Evolutionary conservation across 371 early-diverging fungal species (phyloP).

Genomic region (Homolaphlyctis polyrhiza): DNA sequence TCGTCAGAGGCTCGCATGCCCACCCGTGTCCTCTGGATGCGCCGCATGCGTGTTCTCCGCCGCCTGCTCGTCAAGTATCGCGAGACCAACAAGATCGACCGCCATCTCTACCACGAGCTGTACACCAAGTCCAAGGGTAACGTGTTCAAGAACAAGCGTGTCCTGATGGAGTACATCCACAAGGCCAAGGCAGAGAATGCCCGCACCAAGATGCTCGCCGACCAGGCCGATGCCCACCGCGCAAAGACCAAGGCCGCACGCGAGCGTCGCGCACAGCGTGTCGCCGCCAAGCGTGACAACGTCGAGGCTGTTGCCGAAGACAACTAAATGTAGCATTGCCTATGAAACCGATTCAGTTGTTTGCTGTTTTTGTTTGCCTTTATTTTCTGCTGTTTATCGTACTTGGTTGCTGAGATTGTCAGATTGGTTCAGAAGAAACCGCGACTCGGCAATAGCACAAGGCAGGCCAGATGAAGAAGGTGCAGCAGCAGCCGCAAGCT

Average conservation of each 20-base stretch:
- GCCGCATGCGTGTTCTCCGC: conserved; percentile 98
- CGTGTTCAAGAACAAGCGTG: conserved; percentile 99
- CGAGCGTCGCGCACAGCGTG: conserved; percentile 84
- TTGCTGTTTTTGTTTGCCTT: too few relatives aligned
- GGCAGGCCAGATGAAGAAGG: too few relatives aligned
- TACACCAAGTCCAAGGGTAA: conserved; percentile 99
- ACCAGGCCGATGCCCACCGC: conserved; percentile 98
- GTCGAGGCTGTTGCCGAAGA: not conserved
- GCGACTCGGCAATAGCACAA: too few relatives aligned
- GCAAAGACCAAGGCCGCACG: conserved; percentile 93
- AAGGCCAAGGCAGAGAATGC: conserved; percentile 99
- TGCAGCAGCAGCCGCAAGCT: too few relatives aligned
- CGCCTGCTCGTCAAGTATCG: conserved; percentile 97
- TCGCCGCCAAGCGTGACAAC: conserved; percentile 80
- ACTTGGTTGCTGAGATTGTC: too few relatives aligned
- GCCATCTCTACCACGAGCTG: conserved; percentile 96
- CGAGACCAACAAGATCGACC: conserved; percentile 96
- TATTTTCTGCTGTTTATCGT: too few relatives aligned
- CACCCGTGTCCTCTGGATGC: conserved; percentile 96
- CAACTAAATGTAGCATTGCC: not conserved
- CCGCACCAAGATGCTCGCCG: conserved; percentile 89
- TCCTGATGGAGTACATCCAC: conserved; percentile 99
- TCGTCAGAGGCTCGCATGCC: conserved; percentile 99
- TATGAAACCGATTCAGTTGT: too few relatives aligned
- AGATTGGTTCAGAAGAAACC: too few relatives aligned